Base-by-base conservation (phyloP, 495 filamentous ascomycete genomes). In the Filosporella fistucella region DNA sequence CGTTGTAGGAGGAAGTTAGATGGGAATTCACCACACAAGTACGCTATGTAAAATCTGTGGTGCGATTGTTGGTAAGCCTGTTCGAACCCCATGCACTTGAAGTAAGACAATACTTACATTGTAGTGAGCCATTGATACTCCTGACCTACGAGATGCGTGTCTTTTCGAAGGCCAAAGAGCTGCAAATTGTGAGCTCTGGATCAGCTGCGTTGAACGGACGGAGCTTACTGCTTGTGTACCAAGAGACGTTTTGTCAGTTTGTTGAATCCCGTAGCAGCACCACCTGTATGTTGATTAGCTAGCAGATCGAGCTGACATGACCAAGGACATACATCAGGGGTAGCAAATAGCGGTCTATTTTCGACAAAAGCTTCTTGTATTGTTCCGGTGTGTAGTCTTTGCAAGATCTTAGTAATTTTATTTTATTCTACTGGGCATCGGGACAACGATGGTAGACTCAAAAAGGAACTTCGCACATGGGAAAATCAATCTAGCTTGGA, bases 221-320 rank as follows among this genome's bases (percentile, higher is more conserved):
- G 35, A 38, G n/a, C 35, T 38, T 33, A 44, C 42, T 18, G 42
- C 42, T 44, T 44, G 42, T 4, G 16, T 33, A 14, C 42, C 28
- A 17, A 44, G 25, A 4, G 42, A 44, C 2, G 42, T 44, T 16
- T 44, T 44, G 42, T 44, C 42, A 13, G 42, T 26, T 33, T 44
- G 42, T 20, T 44, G 42, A 14, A 33, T 44, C 6, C 42, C 42
- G 21, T 32, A 44, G 28, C 42, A 44, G 4, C 30, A 24, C 42
- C 25, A 44, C 28, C 28, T 44, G 25, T 6, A 18, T 18, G 11
- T 20, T 4, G 16, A 24, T 11, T 21, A 24, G 28, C 28, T 30
- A 30, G 28, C n/a, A 8, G 8, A 8, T n/a, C n/a, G 8, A 8
- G n/a, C 28, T 8, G 8, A 8, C n/a, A 30, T 17, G n/a, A 7